A percentile compares a stretch with the other conserved stretches of the same genome.
Conservation (phyloP, 164 flowering plant species). For the Kalanchoe fedtschenkoi region DNA sequence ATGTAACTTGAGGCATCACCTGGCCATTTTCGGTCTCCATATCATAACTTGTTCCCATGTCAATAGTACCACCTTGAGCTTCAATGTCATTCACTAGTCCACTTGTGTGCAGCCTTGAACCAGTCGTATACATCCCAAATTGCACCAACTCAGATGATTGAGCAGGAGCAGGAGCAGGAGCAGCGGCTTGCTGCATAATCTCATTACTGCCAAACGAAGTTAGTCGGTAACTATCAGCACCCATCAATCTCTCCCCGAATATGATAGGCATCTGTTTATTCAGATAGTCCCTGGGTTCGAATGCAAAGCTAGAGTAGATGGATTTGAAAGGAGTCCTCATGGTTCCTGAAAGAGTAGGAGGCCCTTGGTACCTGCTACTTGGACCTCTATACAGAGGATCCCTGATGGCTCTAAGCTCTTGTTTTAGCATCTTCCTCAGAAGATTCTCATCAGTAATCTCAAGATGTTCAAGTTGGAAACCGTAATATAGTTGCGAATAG, state of each 20-base stretch:
- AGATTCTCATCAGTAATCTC: not conserved
- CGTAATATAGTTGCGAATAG: not conserved
- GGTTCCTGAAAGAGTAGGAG: not conserved
- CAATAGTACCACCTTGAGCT: not conserved
- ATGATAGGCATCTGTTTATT: not conserved
- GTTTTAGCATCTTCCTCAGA: not conserved
- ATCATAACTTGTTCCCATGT: not conserved
- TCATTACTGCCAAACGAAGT: not conserved
- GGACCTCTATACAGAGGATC: not conserved
- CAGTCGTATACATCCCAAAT: not conserved
- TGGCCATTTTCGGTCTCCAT: not conserved
- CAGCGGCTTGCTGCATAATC: not conserved
- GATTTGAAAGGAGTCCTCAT: not conserved
- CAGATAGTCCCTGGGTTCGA: not conserved
- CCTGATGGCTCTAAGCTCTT: conserved; percentile 3
- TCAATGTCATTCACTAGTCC: not conserved
- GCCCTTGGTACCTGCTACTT: not conserved
- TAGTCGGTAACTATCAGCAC: not conserved
- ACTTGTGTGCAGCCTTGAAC: not conserved
- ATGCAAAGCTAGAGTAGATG: not conserved
- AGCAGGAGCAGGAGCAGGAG: not conserved
- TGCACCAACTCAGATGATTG: not conserved
- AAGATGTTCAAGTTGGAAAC: not conserved
- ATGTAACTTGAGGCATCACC: not conserved
- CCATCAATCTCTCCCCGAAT: not conserved